Conservation (phyloP, 78 protist species). For the Dictyostelium intermedium region DNA sequence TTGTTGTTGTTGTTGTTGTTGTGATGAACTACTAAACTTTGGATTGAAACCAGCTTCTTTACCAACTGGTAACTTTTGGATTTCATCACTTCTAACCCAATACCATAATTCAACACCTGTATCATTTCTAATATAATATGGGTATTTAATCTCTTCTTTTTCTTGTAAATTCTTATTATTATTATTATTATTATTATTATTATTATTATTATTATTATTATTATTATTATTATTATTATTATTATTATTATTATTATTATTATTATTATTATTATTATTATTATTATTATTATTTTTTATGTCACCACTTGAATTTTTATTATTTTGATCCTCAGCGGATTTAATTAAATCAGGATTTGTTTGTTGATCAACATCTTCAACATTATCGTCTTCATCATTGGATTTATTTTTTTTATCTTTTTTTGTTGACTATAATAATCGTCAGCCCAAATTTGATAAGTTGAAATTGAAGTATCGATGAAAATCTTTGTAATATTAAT, state of each 20-base stretch:
- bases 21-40: not conserved
- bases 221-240: too few species aligned
- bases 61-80: constrained; percentile 3
- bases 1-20: not conserved
- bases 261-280: constrained; percentile 10
- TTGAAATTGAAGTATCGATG: constrained; percentile 71
- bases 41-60: constrained; percentile 12
- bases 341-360: not conserved
- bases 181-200: not conserved
- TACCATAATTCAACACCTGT: constrained; percentile 75
- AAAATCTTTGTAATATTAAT: constrained; percentile 72
- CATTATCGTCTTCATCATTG: not conserved
- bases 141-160: not conserved
- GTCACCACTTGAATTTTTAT: too few species aligned
- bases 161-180: not conserved
- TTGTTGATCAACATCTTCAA: not conserved
- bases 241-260: not conserved
- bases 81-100: constrained; percentile 50
- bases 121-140: constrained; percentile 51
- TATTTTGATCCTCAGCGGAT: not conserved
- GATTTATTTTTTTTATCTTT: not conserved
- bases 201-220: not conserved
- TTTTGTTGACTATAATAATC: constrained; percentile 36
- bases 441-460: constrained; percentile 64
- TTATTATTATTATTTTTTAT: not conserved